Evolutionary conservation across 2,329 filamentous ascomycete genomes (phyloP), one percentile per base, ranked within the genome.

Genomic region (Periconia sp.): DNA sequence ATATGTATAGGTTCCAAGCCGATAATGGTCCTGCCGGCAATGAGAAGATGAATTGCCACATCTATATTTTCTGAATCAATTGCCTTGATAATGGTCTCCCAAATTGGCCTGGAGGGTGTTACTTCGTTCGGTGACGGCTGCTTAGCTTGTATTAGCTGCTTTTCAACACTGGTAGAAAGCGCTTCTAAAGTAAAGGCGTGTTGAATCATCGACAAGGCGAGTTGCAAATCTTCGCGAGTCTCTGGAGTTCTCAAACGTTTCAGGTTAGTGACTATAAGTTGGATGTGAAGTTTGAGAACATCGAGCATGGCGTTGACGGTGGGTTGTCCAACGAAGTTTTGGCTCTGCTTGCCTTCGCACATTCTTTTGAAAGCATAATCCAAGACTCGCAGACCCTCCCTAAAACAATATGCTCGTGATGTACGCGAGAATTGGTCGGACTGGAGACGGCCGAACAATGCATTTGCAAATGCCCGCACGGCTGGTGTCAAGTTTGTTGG

Each of bases 401-500:
- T 80, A 57, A 84, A 85, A 61, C 87, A 88, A 18, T 83, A 82
- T 2, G 82, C 78, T 61, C 83, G 80, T 6, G 85, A 85, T 47
- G 81, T 78, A 31, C 81, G 76, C 1, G 86, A 81, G 49, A 85
- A 83, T 13, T 68, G 72, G 1, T 77, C 69, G 33, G 84, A 81
- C 55, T 84, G 85, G 19, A 88, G 80, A 7, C 82, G 83, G 51
- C 85, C 82, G 41, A 97, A 83, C 10, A 96, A 81, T 50, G 91
- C 86, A 57, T 88, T 83, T 40, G 91, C 81, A 41, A 97, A 78
- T n/a, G 88, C 85, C 56, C 91, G 86, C 70, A 91, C 92, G 8
- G 90, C 88, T 60, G 92, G 88, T 17, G 89, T 86, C 54, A 91
- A 85, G 64, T 91, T 90, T 52, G 87, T 84, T 6, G 87, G 81